Percentiles rank a stretch among this genome's conserved stretches.
Conservation (phyloP, 306 rosid species). For the Cucurbita maxima region DNA sequence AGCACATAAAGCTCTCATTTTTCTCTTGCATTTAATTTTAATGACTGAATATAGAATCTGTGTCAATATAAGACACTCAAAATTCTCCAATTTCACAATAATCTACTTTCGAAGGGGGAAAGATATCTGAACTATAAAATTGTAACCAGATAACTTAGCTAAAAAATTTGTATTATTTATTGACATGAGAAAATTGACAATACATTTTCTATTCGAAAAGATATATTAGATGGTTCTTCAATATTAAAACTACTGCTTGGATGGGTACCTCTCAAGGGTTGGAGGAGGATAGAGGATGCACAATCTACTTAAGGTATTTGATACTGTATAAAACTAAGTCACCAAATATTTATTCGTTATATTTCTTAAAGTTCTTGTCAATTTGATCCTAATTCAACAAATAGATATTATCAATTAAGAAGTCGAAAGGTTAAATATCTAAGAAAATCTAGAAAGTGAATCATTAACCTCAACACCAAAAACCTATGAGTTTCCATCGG, state of each 20-base stretch:
- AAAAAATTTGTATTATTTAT: too few relatives aligned
- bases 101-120: not conserved
- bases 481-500: not conserved
- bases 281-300: not conserved
- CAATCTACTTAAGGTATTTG: not conserved
- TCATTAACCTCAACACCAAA: slow-evolving; percentile 11
- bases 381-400: not conserved
- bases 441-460: not conserved
- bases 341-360: not conserved
- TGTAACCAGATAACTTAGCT: not conserved
- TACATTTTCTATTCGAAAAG: too few relatives aligned
- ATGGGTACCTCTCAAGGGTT: not conserved
- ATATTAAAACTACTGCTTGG: not conserved
- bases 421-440: not conserved
- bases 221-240: not conserved
- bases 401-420: too few relatives aligned
- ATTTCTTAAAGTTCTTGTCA: not conserved
- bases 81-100: not conserved
- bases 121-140: not conserved
- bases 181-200: too few relatives aligned
- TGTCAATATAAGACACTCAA: not conserved
- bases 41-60: not conserved
- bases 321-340: not conserved
- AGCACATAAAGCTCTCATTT: too few relatives aligned
- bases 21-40: too few relatives aligned